phyloP scores from a whole-genome alignment of 208 protist genomes.

The Acanthamoeba rhysodes region DNA sequence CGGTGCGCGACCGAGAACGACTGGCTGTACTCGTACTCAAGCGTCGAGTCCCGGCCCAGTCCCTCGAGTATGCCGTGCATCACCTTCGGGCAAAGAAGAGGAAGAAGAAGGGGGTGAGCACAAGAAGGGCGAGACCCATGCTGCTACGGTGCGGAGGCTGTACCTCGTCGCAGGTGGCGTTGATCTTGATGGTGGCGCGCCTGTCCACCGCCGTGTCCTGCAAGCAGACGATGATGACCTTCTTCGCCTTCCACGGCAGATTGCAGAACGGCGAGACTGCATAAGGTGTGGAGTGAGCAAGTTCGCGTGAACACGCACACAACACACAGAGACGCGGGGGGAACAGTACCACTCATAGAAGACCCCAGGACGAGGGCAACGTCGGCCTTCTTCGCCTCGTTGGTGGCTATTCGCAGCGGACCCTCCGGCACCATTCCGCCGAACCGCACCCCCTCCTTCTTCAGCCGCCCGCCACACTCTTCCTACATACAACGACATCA shows the following conservation, averaged over 20 bases:
- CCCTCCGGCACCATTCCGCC: conserved; percentile 9
- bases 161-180: conserved; percentile 4
- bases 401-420: not conserved
- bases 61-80: not conserved
- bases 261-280: conserved; percentile 16
- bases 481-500: not conserved
- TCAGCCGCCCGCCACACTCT: not conserved
- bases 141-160: too few relatives aligned
- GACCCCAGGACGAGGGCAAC: conserved; percentile 17
- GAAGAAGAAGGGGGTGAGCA: not conserved
- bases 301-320: too few relatives aligned
- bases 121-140: not conserved
- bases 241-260: conserved; percentile 19
- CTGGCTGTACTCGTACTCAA: not conserved
- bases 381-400: conserved; percentile 1
- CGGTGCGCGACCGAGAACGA: not conserved
- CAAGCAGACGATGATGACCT: conserved; percentile 31
- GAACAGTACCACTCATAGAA: not conserved
- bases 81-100: not conserved
- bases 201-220: not conserved
- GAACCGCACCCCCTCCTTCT: conserved; percentile 43
- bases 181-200: conserved; percentile 7
- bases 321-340: too few relatives aligned
- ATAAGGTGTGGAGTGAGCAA: not conserved
- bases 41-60: not conserved